Percentiles rank a stretch among this genome's conserved stretches.
Evolutionary conservation across 805 yeast genomes (phyloP).

Genomic region (Lachancea waltii): DNA sequence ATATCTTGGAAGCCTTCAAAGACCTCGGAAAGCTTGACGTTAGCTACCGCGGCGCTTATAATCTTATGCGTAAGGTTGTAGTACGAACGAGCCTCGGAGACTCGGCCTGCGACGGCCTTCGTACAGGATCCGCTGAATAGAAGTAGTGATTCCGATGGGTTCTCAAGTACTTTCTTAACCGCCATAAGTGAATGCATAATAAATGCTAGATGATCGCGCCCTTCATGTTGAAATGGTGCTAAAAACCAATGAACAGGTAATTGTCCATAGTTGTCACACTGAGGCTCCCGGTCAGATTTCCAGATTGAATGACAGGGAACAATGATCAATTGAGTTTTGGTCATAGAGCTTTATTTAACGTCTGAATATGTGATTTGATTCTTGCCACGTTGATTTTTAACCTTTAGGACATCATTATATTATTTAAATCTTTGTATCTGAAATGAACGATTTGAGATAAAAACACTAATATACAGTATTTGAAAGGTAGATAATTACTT

Average conservation of each 20-base stretch:
- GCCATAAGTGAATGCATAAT: conserved; percentile 51
- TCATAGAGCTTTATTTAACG: too few species aligned
- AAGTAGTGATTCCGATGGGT: conserved; percentile 33
- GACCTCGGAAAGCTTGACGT: conserved; percentile 6
- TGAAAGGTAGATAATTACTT: conserved; percentile 35
- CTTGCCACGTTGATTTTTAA: too few species aligned
- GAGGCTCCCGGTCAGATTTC: conserved; percentile 27
- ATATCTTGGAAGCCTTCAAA: conserved; percentile 12
- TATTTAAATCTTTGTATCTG: too few species aligned
- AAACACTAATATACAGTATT: conserved; percentile 4
- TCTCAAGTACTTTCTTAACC: conserved; percentile 31
- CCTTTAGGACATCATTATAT: too few species aligned
- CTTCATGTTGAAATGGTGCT: conserved; percentile 62
- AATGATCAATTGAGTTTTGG: conserved; percentile 34
- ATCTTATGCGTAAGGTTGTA: conserved; percentile 38
- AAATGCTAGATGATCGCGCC: conserved; percentile 62
- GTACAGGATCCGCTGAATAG: conserved; percentile 67
- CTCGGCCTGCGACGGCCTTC: conserved; percentile 44
- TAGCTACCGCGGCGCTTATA: conserved; percentile 16
- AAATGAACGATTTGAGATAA: too few species aligned
- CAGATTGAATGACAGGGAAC: conserved; percentile 64
- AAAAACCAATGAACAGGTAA: conserved; percentile 53
- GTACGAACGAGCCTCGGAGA: conserved; percentile 60
- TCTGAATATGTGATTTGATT: too few species aligned
- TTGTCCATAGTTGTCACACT: conserved; percentile 39